A percentile compares a stretch with the other conserved stretches of the same genome.
Conservation (phyloP, 1,284 basidiomycete species). For the Microbotryum saponariae region DNA sequence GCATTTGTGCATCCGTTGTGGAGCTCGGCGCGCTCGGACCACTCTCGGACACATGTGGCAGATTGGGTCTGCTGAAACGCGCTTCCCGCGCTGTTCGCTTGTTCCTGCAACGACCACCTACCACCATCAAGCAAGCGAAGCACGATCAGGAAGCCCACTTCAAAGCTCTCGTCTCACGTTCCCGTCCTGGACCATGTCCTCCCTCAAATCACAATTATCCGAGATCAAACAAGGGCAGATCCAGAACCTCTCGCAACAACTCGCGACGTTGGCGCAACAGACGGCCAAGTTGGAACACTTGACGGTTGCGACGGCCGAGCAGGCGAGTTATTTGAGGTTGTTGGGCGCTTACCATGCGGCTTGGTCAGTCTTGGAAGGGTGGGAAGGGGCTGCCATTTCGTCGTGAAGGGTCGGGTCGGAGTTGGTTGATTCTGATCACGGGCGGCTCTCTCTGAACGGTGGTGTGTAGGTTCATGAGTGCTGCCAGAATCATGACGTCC, state of each 20-base stretch:
- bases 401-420: no score
- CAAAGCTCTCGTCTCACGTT: no score
- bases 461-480: constrained; percentile 22
- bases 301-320: constrained; percentile 19
- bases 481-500: constrained; percentile 15
- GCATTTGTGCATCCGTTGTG: no score
- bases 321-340: constrained; percentile 27
- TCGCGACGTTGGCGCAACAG: constrained; percentile 12
- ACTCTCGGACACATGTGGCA: no score
- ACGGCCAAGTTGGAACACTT: constrained; percentile 24
- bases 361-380: constrained; percentile 12
- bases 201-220: background rate
- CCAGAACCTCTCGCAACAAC: constrained; percentile 18
- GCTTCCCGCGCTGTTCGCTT: no score
- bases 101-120: no score
- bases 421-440: background rate
- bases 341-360: constrained; percentile 23
- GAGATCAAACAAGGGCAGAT: constrained; percentile 14
- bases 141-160: no score
- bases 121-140: no score
- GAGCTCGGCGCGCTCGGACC: no score
- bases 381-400: background rate
- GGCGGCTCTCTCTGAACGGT: background rate
- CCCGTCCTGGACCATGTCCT: no score
- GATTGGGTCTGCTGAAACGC: no score